Conservation (phyloP, 73 alveolate genomes). For the Breviolum minutum region DNA sequence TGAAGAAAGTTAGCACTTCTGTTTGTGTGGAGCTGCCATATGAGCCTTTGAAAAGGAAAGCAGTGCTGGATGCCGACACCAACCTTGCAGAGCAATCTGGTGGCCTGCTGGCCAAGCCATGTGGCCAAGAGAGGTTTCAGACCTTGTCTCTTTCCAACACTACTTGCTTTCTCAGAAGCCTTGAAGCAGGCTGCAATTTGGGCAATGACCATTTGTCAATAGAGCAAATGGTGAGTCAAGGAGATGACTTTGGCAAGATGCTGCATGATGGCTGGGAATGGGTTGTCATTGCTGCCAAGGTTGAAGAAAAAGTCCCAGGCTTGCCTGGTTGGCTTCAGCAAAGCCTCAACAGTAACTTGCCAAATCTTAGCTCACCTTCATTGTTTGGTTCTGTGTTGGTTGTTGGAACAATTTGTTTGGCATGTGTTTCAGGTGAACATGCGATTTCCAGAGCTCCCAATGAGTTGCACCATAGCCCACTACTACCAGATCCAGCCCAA, state of each 20-base stretch:
- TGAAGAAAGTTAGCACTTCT: neutral
- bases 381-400: neutral
- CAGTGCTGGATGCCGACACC: neutral
- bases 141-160: neutral
- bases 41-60: neutral
- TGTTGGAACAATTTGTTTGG: neutral
- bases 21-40: neutral
- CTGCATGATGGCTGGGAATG: slow-evolving; percentile 16
- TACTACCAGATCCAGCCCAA: neutral
- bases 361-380: neutral
- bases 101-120: slow-evolving; percentile 18
- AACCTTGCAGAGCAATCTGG: neutral
- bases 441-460: neutral
- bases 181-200: neutral
- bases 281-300: neutral
- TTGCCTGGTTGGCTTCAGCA: slow-evolving; percentile 16
- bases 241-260: slow-evolving; percentile 27
- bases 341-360: slow-evolving; percentile 1
- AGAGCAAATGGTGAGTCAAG: neutral
- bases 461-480: slow-evolving; percentile 14
- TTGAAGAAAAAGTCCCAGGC: slow-evolving; percentile 10
- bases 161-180: neutral
- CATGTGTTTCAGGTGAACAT: neutral
- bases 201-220: neutral
- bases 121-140: slow-evolving; percentile 5